Conservation (phyloP, 2,329 filamentous ascomycete genomes). For the Aspergillus quadrilineatus region DNA sequence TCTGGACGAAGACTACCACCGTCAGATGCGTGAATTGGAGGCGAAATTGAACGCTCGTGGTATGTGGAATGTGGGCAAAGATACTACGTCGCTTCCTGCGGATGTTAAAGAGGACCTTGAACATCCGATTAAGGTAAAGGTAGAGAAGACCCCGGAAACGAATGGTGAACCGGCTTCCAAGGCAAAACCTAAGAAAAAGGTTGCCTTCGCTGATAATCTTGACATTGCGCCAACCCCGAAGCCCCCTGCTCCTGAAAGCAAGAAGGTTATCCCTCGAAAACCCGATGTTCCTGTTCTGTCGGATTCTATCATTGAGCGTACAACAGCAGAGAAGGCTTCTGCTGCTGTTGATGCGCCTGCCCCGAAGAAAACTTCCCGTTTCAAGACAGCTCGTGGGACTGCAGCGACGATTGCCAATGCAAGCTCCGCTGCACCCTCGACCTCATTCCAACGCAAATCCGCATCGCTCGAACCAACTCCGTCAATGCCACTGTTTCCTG, state of each 20-base stretch:
- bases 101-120: constrained; percentile 34
- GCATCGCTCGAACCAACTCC: constrained; percentile 20
- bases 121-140: constrained; percentile 24
- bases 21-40: constrained; percentile 83
- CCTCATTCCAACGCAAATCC: constrained; percentile 23
- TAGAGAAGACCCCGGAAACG: constrained; percentile 24
- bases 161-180: constrained; percentile 15
- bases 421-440: constrained; percentile 10
- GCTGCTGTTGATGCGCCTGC: constrained; percentile 16
- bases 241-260: constrained; percentile 27
- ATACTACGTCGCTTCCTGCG: constrained; percentile 34
- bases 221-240: constrained; percentile 62
- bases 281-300: constrained; percentile 37
- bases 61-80: constrained; percentile 59
- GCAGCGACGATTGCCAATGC: constrained; percentile 10
- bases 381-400: constrained; percentile 40
- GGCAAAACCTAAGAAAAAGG: constrained; percentile 59
- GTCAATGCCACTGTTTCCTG: constrained; percentile 38
- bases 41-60: constrained; percentile 63
- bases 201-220: constrained; percentile 74
- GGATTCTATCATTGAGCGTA: constrained; percentile 48
- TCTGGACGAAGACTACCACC: constrained; percentile 71
- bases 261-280: constrained; percentile 28
- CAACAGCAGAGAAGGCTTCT: constrained; percentile 20
- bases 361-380: constrained; percentile 46